Conservation (phyloP, 345 rosid species). For the Erysimum cheiranthoides region DNA sequence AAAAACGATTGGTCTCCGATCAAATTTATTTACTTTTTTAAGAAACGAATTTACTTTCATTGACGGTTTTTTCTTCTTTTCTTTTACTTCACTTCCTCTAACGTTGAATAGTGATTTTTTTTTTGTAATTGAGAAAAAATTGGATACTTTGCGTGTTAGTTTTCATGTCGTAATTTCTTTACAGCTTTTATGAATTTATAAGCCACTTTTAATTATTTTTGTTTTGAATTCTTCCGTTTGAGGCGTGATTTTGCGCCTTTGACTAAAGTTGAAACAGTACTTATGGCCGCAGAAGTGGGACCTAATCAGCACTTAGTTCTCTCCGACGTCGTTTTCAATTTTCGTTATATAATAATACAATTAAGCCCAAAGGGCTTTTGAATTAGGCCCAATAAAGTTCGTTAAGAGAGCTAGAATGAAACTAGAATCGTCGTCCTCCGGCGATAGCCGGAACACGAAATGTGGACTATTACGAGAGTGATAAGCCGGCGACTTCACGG, state of each 20-base stretch:
- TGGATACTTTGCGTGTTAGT: constrained; percentile 28
- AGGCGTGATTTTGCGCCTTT: constrained; percentile 8
- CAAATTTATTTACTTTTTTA: constrained; percentile 34
- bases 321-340: background rate
- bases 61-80: background rate
- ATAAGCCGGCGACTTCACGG: constrained; percentile 52
- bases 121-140: too few relatives aligned
- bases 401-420: background rate
- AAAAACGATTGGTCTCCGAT: constrained; percentile 30
- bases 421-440: constrained; percentile 14
- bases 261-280: constrained; percentile 27
- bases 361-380: background rate
- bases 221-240: background rate
- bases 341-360: too few relatives aligned
- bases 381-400: background rate
- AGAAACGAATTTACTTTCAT: constrained; percentile 23
- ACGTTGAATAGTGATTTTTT: background rate
- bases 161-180: constrained; percentile 4
- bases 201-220: background rate
- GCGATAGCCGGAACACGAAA: constrained; percentile 33
- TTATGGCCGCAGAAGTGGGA: constrained; percentile 13
- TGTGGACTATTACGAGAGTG: constrained; percentile 45
- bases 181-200: background rate
- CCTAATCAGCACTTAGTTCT: background rate
- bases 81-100: constrained; percentile 20